These are phyloP conservation scores for Thymus quinquecostatus DNA, from an alignment of 257 asterid genomes.

Conservation along the genomic window DNA sequence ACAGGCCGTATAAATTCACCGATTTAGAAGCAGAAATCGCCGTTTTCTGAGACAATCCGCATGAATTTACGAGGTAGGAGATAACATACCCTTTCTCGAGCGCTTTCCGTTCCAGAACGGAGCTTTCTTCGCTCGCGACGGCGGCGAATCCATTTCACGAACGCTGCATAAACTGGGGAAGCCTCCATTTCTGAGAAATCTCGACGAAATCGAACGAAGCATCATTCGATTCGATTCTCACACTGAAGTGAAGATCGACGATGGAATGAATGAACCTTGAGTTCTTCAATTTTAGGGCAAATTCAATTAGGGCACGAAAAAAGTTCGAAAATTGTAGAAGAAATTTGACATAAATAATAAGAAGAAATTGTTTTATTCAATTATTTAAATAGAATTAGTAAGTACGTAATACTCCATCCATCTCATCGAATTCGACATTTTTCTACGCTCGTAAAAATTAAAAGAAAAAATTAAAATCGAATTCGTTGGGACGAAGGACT, in stretches of 20 bases:
- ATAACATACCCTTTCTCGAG: not conserved
- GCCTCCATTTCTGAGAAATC: not conserved
- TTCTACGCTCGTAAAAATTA: too few relatives aligned
- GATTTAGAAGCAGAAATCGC: conserved; percentile 31
- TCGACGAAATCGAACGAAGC: not conserved
- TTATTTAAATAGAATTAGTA: too few relatives aligned
- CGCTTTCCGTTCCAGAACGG: not conserved
- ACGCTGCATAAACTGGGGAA: conserved; percentile 1
- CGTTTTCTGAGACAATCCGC: conserved; percentile 30
- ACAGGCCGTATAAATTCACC: conserved; percentile 26
- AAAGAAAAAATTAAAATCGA: too few relatives aligned
- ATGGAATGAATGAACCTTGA: too few relatives aligned
- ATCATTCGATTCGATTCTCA: not conserved
- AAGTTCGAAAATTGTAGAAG: too few relatives aligned
- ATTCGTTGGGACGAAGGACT: too few relatives aligned
- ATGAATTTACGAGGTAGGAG: conserved; percentile 13
- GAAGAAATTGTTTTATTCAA: too few relatives aligned
- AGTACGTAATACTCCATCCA: too few relatives aligned
- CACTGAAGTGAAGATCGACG: not conserved
- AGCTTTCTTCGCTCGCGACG: not conserved
- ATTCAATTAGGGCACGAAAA: too few relatives aligned
- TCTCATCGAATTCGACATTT: too few relatives aligned
- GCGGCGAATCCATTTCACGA: not conserved
- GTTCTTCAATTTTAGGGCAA: too few relatives aligned
- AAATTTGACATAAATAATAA: too few relatives aligned